These are phyloP conservation scores for Calonectria multiphialidica DNA, from an alignment of 2,329 filamentous ascomycete species.

Conservation along the genomic window DNA sequence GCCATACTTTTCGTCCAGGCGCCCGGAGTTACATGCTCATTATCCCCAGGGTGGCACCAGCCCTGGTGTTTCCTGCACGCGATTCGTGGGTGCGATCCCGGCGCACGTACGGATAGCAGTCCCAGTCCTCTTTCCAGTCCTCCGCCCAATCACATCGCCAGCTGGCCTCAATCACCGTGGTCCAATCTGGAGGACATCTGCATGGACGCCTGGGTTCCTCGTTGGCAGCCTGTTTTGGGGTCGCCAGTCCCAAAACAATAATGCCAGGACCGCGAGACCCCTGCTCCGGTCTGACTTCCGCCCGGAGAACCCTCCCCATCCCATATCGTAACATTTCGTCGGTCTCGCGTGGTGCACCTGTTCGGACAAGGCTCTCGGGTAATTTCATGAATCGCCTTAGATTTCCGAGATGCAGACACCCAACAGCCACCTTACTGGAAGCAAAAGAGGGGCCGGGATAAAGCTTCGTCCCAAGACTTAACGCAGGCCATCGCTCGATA, in stretches of 20 bases:
- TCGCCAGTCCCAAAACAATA: background rate
- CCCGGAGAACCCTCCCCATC: background rate
- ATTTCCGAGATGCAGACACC: slow-evolving; percentile 29
- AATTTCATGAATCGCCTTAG: slow-evolving; percentile 9
- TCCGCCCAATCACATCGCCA: slow-evolving; percentile 25
- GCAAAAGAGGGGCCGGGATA: slow-evolving; percentile 28
- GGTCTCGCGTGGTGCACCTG: slow-evolving; percentile 7
- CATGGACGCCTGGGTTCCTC: background rate
- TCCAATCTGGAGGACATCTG: background rate
- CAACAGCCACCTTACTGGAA: slow-evolving; percentile 36
- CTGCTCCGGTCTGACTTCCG: background rate
- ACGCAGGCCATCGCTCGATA: slow-evolving; percentile 30
- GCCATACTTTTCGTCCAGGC: slow-evolving; percentile 12
- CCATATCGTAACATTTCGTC: slow-evolving; percentile 12
- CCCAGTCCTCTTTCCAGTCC: background rate
- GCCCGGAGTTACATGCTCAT: slow-evolving; percentile 25
- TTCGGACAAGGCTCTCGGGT: slow-evolving; percentile 21
- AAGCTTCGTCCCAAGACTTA: background rate
- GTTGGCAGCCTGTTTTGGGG: slow-evolving; percentile 1
- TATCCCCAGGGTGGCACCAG: slow-evolving; percentile 30
- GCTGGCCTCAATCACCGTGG: slow-evolving; percentile 27
- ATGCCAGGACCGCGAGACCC: background rate
- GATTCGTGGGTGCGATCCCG: slow-evolving; percentile 26
- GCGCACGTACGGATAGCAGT: slow-evolving; percentile 2
- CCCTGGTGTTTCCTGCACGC: slow-evolving; percentile 33